Evolutionary conservation across 495 filamentous ascomycete genomes (phyloP).

Genomic region (Penicillium atrosanguineum): DNA sequence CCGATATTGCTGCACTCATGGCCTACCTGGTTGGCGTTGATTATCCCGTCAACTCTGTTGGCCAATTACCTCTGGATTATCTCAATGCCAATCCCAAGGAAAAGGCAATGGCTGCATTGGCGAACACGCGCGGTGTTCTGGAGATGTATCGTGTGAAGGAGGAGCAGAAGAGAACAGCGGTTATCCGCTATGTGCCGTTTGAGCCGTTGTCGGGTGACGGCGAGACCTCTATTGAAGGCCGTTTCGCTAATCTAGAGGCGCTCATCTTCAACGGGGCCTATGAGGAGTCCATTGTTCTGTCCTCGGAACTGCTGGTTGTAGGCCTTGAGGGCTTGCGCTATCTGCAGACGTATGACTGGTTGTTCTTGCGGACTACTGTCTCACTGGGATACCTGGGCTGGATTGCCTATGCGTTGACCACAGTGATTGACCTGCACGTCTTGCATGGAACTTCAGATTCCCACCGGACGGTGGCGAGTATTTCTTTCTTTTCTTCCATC

Average conservation of each 20-base stretch:
- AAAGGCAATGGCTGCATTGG: conserved; percentile 82
- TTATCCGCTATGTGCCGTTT: conserved; percentile 77
- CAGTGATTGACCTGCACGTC: conserved; percentile 86
- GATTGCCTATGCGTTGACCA: conserved; percentile 93
- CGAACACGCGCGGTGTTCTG: conserved; percentile 84
- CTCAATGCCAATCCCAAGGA: conserved; percentile 65
- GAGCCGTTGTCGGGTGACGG: conserved; percentile 53
- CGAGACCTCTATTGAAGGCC: conserved; percentile 61
- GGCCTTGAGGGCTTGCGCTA: conserved; percentile 87
- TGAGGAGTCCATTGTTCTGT: conserved; percentile 72
- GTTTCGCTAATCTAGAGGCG: conserved; percentile 63
- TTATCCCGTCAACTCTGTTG: conserved; percentile 95
- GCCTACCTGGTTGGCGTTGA: conserved; percentile 87
- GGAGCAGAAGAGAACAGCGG: conserved; percentile 69
- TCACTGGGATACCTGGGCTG: conserved; percentile 94
- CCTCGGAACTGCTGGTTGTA: conserved; percentile 69
- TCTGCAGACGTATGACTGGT: conserved; percentile 95
- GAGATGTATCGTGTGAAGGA: conserved; percentile 99
- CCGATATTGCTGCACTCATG: conserved; percentile 96
- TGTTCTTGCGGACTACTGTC: conserved; percentile 92
- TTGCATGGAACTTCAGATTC: conserved; percentile 68
- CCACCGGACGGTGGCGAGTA: conserved; percentile 59
- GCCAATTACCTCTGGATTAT: conserved; percentile 84
- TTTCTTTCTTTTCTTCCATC: conserved; percentile 69
- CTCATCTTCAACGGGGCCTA: conserved; percentile 66